Evolutionary conservation across 495 filamentous ascomycete species (phyloP).

Genomic region (Aspergillus indologenus): DNA sequence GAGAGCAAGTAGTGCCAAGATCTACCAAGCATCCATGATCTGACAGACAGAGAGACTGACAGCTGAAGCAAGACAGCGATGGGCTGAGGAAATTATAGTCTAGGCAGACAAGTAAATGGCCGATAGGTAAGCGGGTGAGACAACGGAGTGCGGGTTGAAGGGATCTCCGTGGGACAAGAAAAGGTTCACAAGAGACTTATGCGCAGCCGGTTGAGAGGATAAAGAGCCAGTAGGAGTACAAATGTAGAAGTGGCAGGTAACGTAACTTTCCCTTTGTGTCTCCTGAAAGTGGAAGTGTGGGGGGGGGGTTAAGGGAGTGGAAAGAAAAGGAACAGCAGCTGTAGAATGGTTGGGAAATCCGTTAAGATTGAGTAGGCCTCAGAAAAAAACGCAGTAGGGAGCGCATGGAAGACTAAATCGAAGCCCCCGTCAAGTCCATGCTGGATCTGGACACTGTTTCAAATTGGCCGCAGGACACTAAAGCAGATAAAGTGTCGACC

Average conservation of each 20-base stretch:
- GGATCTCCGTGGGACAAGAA: background rate
- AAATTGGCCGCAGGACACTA: conserved; percentile 9
- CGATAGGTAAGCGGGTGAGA: background rate
- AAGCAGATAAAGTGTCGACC: background rate
- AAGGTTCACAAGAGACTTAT: background rate
- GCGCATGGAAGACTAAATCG: background rate
- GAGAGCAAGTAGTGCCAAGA: background rate
- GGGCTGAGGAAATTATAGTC: background rate
- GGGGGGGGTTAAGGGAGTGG: too few relatives aligned
- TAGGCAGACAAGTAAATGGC: background rate
- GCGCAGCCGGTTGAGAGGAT: background rate
- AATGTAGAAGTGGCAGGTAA: background rate
- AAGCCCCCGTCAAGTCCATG: background rate
- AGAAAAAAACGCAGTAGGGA: background rate
- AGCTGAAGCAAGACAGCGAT: background rate
- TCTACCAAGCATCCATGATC: conserved; percentile 2
- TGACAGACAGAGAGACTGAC: background rate
- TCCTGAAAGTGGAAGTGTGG: background rate
- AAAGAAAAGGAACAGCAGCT: background rate
- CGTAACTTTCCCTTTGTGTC: background rate
- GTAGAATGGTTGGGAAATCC: background rate
- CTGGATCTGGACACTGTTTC: conserved; percentile 7
- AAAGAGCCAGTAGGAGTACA: background rate
- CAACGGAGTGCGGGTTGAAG: background rate
- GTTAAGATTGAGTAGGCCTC: background rate